Percentiles rank a stretch among this genome's conserved stretches.
Conservation (phyloP, 2,329 filamentous ascomycete species). For the Hymenoscyphus infarciens region DNA sequence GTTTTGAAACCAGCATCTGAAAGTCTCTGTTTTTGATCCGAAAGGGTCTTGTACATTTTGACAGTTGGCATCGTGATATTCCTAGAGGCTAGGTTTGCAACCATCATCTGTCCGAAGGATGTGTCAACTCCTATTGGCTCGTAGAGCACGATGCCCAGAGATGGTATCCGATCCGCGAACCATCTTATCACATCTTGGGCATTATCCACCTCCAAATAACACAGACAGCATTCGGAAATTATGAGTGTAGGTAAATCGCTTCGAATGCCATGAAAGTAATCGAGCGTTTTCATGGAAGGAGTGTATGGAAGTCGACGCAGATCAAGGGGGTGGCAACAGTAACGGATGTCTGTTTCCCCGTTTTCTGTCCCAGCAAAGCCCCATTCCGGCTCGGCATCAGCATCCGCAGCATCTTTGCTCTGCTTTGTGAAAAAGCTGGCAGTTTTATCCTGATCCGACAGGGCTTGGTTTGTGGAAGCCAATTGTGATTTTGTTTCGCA, state of each 20-base stretch:
- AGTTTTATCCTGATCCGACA: slow-evolving; percentile 13
- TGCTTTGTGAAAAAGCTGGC: slow-evolving; percentile 39
- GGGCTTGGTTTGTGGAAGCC: slow-evolving; percentile 17
- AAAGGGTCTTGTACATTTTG: slow-evolving; percentile 63
- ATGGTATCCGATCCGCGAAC: slow-evolving; percentile 52
- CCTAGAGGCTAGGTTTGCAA: slow-evolving; percentile 78
- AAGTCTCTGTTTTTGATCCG: slow-evolving; percentile 66
- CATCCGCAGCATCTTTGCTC: slow-evolving; percentile 25
- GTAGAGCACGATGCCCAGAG: slow-evolving; percentile 69
- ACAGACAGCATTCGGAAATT: slow-evolving; percentile 92
- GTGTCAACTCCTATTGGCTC: slow-evolving; percentile 84
- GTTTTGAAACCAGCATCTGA: slow-evolving; percentile 59
- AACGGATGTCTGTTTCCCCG: slow-evolving; percentile 31
- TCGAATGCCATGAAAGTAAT: slow-evolving; percentile 45
- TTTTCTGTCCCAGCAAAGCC: slow-evolving; percentile 21
- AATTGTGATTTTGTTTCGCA: slow-evolving; percentile 49
- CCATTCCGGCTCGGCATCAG: slow-evolving; percentile 30
- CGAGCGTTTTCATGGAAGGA: slow-evolving; percentile 14
- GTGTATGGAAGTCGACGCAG: slow-evolving; percentile 30
- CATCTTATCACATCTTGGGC: slow-evolving; percentile 62
- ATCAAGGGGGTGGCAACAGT: slow-evolving; percentile 47
- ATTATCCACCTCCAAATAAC: slow-evolving; percentile 70
- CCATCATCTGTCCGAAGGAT: slow-evolving; percentile 88
- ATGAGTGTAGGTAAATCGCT: slow-evolving; percentile 71
- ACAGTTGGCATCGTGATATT: slow-evolving; percentile 84